These are phyloP conservation scores for Stachybotrys chlorohalonatus DNA, from an alignment of 2,329 filamentous ascomycete genomes.

Conservation along the genomic window DNA sequence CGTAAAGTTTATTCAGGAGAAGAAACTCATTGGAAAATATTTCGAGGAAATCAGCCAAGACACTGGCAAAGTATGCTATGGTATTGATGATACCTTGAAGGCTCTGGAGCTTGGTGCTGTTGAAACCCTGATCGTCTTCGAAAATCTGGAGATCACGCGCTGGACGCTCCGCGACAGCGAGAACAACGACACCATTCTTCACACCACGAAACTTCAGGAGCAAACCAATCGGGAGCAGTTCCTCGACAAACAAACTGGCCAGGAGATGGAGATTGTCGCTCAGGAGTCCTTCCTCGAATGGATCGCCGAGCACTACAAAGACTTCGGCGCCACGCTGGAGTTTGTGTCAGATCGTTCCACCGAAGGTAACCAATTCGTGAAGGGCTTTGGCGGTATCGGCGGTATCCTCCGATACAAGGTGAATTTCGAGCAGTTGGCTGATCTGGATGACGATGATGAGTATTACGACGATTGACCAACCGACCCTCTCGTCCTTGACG, in stretches of 20 bases:
- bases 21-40: slow-evolving; percentile 98
- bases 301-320: slow-evolving; percentile 97
- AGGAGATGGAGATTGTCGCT: slow-evolving; percentile 91
- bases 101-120: slow-evolving; percentile 91
- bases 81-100: slow-evolving; percentile 95
- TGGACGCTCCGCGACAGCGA: slow-evolving; percentile 78
- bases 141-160: slow-evolving; percentile 91
- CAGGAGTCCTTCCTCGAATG: slow-evolving; percentile 96
- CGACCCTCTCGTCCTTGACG: slow-evolving; percentile 77
- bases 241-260: slow-evolving; percentile 89
- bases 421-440: slow-evolving; percentile 98
- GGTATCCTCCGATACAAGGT: slow-evolving; percentile 98
- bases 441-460: slow-evolving; percentile 88
- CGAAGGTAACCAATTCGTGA: slow-evolving; percentile 99
- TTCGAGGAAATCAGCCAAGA: slow-evolving; percentile 99
- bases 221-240: slow-evolving; percentile 67
- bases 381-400: slow-evolving; percentile 97
- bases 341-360: slow-evolving; percentile 97
- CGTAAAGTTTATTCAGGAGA: slow-evolving; percentile 99
- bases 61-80: slow-evolving; percentile 93
- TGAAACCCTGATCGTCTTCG: slow-evolving; percentile 91
- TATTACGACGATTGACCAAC: slow-evolving; percentile 92
- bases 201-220: slow-evolving; percentile 78
- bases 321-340: slow-evolving; percentile 91
- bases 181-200: slow-evolving; percentile 64